phyloP scores from a whole-genome alignment of 2,329 filamentous ascomycete species.

The Botryosphaeria agaves region DNA sequence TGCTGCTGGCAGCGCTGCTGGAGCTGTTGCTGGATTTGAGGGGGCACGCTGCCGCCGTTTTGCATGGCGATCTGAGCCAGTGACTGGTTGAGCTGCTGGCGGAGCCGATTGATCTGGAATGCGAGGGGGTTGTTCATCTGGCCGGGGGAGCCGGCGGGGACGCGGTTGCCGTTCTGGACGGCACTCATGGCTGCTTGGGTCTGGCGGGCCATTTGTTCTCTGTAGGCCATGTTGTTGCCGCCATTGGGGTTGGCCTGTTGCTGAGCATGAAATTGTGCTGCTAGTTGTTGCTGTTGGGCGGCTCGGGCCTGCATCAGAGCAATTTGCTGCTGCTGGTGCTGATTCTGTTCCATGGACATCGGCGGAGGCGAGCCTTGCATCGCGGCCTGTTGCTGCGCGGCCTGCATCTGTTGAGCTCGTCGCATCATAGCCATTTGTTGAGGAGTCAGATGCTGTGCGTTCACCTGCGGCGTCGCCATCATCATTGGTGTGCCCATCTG shows the following conservation, averaged over 20 bases:
- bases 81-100: constrained; percentile 1
- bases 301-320: constrained; percentile 14
- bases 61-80: constrained; percentile 1
- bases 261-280: constrained; percentile 1
- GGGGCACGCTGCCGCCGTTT: not conserved
- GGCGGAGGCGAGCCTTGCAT: no score
- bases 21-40: constrained; percentile 8
- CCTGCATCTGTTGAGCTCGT: no score
- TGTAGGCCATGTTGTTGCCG: not conserved
- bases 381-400: no score
- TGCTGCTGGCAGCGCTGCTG: constrained; percentile 7
- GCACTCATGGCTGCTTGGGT: constrained; percentile 4
- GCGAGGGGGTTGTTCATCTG: constrained; percentile 7
- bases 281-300: not conserved
- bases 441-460: constrained; percentile 10
- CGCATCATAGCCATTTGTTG: no score
- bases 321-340: constrained; percentile 16
- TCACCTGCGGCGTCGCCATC: constrained; percentile 9
- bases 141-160: constrained; percentile 6
- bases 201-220: constrained; percentile 1
- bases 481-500: constrained; percentile 10
- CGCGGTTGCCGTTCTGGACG: constrained; percentile 5
- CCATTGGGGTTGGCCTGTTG: constrained; percentile 7
- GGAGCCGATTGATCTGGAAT: constrained; percentile 7
- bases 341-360: constrained; percentile 16